phyloP scores from a whole-genome alignment of 1,139 yeast genomes.

The Kodamaea sp. region DNA sequence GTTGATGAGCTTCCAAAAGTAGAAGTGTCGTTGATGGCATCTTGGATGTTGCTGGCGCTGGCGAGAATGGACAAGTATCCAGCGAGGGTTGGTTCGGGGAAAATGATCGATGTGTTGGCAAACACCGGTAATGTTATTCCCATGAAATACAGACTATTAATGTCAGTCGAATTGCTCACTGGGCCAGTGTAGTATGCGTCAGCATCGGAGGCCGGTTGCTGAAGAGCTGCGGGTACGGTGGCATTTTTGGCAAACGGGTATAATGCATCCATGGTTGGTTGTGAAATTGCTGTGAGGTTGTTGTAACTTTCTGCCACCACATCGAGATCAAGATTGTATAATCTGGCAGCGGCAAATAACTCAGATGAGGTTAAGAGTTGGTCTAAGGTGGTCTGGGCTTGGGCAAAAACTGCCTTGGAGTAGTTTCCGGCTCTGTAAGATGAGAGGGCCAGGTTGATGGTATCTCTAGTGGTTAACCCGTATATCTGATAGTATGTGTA shows the following conservation, averaged over 20 bases:
- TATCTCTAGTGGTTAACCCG: slow-evolving; percentile 65
- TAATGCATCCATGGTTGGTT: slow-evolving; percentile 38
- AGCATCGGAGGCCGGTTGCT: slow-evolving; percentile 36
- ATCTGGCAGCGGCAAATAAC: slow-evolving; percentile 61
- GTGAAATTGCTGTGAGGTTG: slow-evolving; percentile 30
- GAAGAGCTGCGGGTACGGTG: slow-evolving; percentile 39
- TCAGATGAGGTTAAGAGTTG: slow-evolving; percentile 66
- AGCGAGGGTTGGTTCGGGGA: slow-evolving; percentile 57
- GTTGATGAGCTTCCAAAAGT: background rate
- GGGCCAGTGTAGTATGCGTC: slow-evolving; percentile 63
- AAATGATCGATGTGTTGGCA: slow-evolving; percentile 69
- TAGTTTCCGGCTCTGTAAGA: slow-evolving; percentile 71
- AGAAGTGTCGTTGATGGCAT: slow-evolving; percentile 46
- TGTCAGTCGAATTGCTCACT: slow-evolving; percentile 36
- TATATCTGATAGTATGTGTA: slow-evolving; percentile 68
- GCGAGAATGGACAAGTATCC: slow-evolving; percentile 75
- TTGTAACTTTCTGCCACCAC: slow-evolving; percentile 38
- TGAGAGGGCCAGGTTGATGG: slow-evolving; percentile 60
- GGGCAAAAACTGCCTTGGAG: slow-evolving; percentile 41
- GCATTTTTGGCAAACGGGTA: slow-evolving; percentile 53
- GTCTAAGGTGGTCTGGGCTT: slow-evolving; percentile 49
- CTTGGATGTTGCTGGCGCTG: slow-evolving; percentile 53
- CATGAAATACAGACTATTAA: slow-evolving; percentile 43
- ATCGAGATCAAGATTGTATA: slow-evolving; percentile 59
- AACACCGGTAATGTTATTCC: slow-evolving; percentile 71